phyloP scores from a whole-genome alignment of 2,329 filamentous ascomycete genomes.

The Tolypocladium cylindrosporum region DNA sequence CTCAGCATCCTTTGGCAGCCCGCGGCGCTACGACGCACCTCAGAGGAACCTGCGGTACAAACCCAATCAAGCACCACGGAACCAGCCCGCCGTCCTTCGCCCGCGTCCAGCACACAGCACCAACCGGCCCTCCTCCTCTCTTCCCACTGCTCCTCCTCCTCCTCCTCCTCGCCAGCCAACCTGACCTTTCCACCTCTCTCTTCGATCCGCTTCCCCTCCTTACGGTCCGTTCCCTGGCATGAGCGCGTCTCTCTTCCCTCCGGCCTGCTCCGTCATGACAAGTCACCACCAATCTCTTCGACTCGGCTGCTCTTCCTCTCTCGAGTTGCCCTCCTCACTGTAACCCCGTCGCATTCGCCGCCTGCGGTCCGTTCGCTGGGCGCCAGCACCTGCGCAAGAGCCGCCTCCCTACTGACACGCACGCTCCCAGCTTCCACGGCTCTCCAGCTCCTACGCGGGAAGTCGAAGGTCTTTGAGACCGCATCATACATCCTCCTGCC shows the following conservation, averaged over 20 bases:
- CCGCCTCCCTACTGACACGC: slow-evolving; percentile 13
- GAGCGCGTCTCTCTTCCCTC: slow-evolving; percentile 3
- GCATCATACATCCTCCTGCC: not conserved
- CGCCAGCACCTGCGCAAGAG: slow-evolving; percentile 8
- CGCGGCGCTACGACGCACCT: not conserved
- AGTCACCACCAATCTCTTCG: slow-evolving; percentile 2
- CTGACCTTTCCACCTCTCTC: not conserved
- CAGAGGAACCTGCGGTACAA: not conserved
- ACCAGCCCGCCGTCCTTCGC: slow-evolving; percentile 1
- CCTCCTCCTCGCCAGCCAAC: slow-evolving; percentile 1
- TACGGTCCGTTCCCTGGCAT: slow-evolving; percentile 2
- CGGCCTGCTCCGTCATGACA: slow-evolving; percentile 9
- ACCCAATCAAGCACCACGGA: slow-evolving; percentile 1
- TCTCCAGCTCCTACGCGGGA: not conserved
- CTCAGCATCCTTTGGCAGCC: not conserved
- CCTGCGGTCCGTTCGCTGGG: not conserved
- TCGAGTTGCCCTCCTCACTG: slow-evolving; percentile 2
- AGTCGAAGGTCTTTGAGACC: not conserved
- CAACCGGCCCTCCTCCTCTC: slow-evolving; percentile 3
- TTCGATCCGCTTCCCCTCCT: not conserved
- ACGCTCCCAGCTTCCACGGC: slow-evolving; percentile 8
- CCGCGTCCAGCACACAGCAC: slow-evolving; percentile 2
- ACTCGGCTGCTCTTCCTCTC: slow-evolving; percentile 2
- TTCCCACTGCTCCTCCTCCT: slow-evolving; percentile 1
- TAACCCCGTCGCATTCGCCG: slow-evolving; percentile 7